phyloP scores from a whole-genome alignment of 2,329 filamentous ascomycete genomes.

The Apiospora marii region DNA sequence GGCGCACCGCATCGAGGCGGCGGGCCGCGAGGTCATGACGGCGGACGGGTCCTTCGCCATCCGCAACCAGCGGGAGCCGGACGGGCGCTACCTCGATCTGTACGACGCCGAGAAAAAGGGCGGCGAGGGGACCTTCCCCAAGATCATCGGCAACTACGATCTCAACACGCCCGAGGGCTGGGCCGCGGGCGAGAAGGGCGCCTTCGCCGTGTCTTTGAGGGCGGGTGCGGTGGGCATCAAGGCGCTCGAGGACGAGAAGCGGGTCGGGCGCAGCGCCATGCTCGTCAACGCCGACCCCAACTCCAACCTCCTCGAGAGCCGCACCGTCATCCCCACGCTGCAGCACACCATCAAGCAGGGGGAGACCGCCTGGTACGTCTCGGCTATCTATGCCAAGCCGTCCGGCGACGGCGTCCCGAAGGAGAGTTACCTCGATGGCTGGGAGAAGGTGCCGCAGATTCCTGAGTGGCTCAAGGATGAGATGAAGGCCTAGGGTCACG shows the following conservation, averaged over 20 bases:
- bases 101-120: slow-evolving; percentile 52
- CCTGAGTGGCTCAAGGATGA: slow-evolving; percentile 67
- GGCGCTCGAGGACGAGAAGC: slow-evolving; percentile 55
- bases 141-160: slow-evolving; percentile 69
- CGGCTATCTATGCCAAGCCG: slow-evolving; percentile 76
- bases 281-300: slow-evolving; percentile 81
- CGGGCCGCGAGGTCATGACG: slow-evolving; percentile 69
- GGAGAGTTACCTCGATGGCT: slow-evolving; percentile 64
- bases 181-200: slow-evolving; percentile 57
- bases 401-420: slow-evolving; percentile 59
- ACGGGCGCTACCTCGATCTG: slow-evolving; percentile 58
- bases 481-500: slow-evolving; percentile 37
- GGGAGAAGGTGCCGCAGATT: slow-evolving; percentile 64
- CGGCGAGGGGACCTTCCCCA: slow-evolving; percentile 60
- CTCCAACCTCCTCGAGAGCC: slow-evolving; percentile 76
- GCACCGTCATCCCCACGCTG: slow-evolving; percentile 76
- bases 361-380: slow-evolving; percentile 70
- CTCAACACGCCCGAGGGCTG: slow-evolving; percentile 61
- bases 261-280: slow-evolving; percentile 61
- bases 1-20: slow-evolving; percentile 64
- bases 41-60: slow-evolving; percentile 81
- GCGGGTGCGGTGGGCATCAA: slow-evolving; percentile 65
- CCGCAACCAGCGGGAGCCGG: slow-evolving; percentile 56
- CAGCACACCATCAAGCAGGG: slow-evolving; percentile 66
- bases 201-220: slow-evolving; percentile 58